Conservation (phyloP, 176 grass and related monocot genomes). For the Panicum miliaceum region DNA sequence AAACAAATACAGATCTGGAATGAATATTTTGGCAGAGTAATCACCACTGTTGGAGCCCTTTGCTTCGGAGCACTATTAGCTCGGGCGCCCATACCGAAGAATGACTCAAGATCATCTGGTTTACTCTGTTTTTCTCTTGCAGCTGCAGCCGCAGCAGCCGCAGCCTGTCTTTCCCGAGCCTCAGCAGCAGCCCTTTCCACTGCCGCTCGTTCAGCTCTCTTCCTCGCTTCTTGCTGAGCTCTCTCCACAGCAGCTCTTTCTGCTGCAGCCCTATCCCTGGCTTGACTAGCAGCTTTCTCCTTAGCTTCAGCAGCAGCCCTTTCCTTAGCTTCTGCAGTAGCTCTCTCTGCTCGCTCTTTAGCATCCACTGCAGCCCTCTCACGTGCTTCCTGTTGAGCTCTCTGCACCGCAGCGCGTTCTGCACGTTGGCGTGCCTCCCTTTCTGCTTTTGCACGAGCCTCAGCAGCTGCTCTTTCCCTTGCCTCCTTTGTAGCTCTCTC, state of each 20-base stretch:
- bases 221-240: slow-evolving; percentile 77
- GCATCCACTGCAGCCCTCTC: slow-evolving; percentile 71
- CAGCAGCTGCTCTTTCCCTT: slow-evolving; percentile 75
- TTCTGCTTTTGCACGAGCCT: slow-evolving; percentile 75
- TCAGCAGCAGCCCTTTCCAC: slow-evolving; percentile 72
- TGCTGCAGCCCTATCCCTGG: slow-evolving; percentile 60
- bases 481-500: slow-evolving; percentile 82
- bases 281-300: slow-evolving; percentile 53
- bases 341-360: slow-evolving; percentile 62
- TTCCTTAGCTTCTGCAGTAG: slow-evolving; percentile 58
- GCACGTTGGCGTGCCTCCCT: slow-evolving; percentile 63
- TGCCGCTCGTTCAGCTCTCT: slow-evolving; percentile 67
- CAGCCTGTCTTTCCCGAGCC: slow-evolving; percentile 59
- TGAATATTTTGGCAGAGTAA: slow-evolving; percentile 39
- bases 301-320: slow-evolving; percentile 57
- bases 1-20: slow-evolving; percentile 14
- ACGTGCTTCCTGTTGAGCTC: slow-evolving; percentile 71
- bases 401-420: slow-evolving; percentile 76
- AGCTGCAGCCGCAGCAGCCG: slow-evolving; percentile 56
- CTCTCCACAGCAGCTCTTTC: slow-evolving; percentile 78
- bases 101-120: slow-evolving; percentile 92
- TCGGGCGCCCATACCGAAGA: slow-evolving; percentile 79
- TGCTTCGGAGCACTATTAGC: slow-evolving; percentile 83
- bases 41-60: slow-evolving; percentile 64
- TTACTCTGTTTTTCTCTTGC: slow-evolving; percentile 70